Conservation (phyloP, 2,329 filamentous ascomycete species). For the Paecilomyces niveus region DNA sequence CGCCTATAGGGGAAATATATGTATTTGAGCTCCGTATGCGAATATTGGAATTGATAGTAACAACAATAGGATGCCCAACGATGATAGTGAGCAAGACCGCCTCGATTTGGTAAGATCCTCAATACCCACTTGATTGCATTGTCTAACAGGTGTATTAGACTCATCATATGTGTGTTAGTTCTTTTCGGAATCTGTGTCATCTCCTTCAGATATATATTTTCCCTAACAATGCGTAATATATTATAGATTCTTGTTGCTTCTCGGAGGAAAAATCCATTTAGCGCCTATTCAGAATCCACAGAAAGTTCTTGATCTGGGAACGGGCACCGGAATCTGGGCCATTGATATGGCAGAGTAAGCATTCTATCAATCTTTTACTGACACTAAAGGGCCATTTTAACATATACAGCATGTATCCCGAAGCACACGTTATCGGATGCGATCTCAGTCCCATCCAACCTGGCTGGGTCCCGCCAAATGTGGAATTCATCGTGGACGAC, state of each 20-base stretch:
- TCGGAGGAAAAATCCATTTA: background rate
- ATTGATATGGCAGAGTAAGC: background rate
- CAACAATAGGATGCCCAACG: background rate
- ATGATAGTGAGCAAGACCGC: background rate
- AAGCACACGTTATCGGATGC: constrained; percentile 10
- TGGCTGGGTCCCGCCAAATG: constrained; percentile 49
- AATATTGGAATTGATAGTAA: background rate
- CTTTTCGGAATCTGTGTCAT: background rate
- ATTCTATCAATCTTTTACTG: too few relatives aligned
- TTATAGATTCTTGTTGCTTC: background rate
- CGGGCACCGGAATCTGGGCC: background rate
- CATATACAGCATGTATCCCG: background rate
- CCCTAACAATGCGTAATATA: background rate
- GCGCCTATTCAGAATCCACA: background rate
- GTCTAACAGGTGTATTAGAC: background rate
- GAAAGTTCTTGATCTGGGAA: background rate
- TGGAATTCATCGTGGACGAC: constrained; percentile 58
- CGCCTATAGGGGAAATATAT: background rate
- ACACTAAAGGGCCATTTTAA: too few relatives aligned
- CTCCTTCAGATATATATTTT: background rate
- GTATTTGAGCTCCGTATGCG: background rate
- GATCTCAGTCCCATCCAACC: constrained; percentile 20
- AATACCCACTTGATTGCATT: background rate
- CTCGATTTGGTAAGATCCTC: background rate
- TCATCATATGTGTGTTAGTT: background rate